Percentiles rank a stretch among this genome's conserved stretches.
These are phyloP conservation scores for Ceratocystis ficicola DNA, from an alignment of 2,329 filamentous ascomycete genomes.

Conservation along the genomic window DNA sequence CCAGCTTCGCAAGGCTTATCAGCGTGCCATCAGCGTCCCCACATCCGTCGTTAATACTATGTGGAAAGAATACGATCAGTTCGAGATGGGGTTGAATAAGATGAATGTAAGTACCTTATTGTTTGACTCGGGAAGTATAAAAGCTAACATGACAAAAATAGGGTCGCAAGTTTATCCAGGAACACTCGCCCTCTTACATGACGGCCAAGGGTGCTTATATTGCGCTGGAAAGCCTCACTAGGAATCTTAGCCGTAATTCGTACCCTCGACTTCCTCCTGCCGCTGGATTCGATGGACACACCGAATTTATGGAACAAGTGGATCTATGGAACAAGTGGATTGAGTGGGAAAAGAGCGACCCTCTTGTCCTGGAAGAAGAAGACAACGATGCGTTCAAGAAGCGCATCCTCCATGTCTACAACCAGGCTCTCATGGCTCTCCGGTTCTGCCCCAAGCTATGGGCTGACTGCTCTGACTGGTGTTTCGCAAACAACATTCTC, in stretches of 20 bases:
- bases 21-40: conserved; percentile 76
- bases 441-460: conserved; percentile 93
- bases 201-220: conserved; percentile 84
- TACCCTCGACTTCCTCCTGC: conserved; percentile 72
- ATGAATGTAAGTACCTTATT: conserved; percentile 51
- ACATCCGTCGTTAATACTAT: conserved; percentile 69
- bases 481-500: conserved; percentile 60
- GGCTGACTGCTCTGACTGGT: conserved; percentile 91
- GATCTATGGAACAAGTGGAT: conserved; percentile 91
- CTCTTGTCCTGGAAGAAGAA: conserved; percentile 71
- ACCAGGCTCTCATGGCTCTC: conserved; percentile 83
- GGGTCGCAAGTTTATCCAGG: conserved; percentile 90
- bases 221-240: conserved; percentile 77
- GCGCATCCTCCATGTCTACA: conserved; percentile 80
- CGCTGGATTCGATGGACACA: conserved; percentile 73
- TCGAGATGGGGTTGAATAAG: conserved; percentile 90
- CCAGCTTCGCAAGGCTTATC: conserved; percentile 78
- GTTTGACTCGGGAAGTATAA: not conserved
- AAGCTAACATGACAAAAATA: conserved; percentile 28
- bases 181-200: conserved; percentile 89
- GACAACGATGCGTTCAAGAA: conserved; percentile 63
- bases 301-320: conserved; percentile 73
- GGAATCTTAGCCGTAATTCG: conserved; percentile 61
- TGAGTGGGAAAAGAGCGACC: conserved; percentile 87
- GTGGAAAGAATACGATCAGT: conserved; percentile 97